These are phyloP conservation scores for Prunus mongolica DNA, from an alignment of 306 rosid species.

Conservation along the genomic window DNA sequence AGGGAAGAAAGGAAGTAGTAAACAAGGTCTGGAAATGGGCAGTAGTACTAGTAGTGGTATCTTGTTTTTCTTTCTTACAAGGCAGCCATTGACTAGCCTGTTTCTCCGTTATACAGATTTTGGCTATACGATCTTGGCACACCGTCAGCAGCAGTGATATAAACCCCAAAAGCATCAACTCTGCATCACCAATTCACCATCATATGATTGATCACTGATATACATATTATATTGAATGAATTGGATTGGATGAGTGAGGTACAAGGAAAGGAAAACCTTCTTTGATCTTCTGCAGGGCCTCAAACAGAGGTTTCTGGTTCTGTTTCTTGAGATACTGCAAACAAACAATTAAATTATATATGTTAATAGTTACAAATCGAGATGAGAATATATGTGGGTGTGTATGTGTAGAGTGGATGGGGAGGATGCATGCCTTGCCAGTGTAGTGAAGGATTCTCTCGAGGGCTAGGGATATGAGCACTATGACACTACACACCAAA, in stretches of 20 bases:
- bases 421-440: constrained; percentile 26
- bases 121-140: constrained; percentile 20
- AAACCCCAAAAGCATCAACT: constrained; percentile 38
- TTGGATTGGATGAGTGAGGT: no score
- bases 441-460: constrained; percentile 24
- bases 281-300: constrained; percentile 39
- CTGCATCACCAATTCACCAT: constrained; percentile 1
- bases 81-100: constrained; percentile 30
- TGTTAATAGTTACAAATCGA: no score
- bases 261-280: constrained; percentile 19
- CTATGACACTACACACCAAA: constrained; percentile 30
- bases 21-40: constrained; percentile 23
- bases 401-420: no score
- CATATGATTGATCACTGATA: not conserved
- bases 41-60: not conserved
- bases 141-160: constrained; percentile 34
- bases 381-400: no score
- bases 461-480: constrained; percentile 24
- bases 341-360: not conserved
- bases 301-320: constrained; percentile 34
- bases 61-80: constrained; percentile 3
- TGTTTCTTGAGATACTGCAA: constrained; percentile 31
- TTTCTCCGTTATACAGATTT: constrained; percentile 24
- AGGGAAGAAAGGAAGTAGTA: not conserved
- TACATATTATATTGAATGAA: not conserved